Evolutionary conservation across 768 basidiomycete species (phyloP).

Genomic region (Suillus subluteus): DNA sequence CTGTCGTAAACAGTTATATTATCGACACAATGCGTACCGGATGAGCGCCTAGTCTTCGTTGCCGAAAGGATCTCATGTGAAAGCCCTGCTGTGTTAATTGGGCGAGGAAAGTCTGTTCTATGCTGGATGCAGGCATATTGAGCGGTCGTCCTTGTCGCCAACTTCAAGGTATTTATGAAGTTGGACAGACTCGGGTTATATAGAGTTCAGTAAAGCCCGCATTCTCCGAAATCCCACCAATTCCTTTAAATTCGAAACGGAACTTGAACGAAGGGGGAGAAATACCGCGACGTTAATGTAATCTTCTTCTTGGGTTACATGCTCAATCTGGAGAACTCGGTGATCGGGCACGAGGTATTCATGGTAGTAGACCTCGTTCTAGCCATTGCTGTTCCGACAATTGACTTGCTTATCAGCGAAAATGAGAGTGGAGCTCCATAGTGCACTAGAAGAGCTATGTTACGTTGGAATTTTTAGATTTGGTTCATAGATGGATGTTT

Average conservation of each 20-base stretch:
- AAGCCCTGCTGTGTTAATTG: conserved; percentile 1
- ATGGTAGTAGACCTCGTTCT: neutral
- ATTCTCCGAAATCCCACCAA: neutral
- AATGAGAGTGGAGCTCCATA: neutral
- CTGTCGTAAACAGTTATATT: neutral
- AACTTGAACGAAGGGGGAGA: conserved; percentile 1
- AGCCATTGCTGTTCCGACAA: neutral
- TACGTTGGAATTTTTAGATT: neutral
- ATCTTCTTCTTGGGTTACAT: conserved; percentile 7
- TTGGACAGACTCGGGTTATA: neutral
- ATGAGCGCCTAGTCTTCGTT: conserved; percentile 3
- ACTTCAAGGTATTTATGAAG: neutral
- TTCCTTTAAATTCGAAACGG: neutral
- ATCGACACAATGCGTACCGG: neutral
- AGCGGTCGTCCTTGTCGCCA: neutral
- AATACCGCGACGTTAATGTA: neutral
- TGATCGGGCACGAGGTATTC: conserved; percentile 1
- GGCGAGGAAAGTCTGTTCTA: conserved; percentile 6
- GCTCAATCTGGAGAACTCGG: neutral
- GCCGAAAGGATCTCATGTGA: neutral
- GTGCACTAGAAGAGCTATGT: neutral
- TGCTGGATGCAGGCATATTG: neutral
- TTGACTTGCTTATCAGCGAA: conserved; percentile 1
- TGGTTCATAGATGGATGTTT: conserved; percentile 1
- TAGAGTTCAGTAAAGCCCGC: neutral